Percentiles rank a stretch among this genome's conserved stretches.
These are phyloP conservation scores for Spathaspora passalidarum DNA, from an alignment of 805 yeast genomes.

Conservation along the genomic window DNA sequence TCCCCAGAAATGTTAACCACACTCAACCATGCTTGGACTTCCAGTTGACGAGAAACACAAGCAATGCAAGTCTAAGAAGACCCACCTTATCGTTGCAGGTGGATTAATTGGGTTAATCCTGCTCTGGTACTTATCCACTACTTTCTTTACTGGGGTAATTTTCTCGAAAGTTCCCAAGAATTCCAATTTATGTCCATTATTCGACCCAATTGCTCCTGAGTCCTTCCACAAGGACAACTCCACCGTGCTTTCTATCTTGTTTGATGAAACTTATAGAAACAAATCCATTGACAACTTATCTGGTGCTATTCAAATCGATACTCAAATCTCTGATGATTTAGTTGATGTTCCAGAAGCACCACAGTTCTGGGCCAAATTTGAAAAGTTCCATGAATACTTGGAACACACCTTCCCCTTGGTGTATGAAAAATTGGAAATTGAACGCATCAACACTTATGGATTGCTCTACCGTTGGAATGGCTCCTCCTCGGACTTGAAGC, in stretches of 20 bases:
- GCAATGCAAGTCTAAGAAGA: slow-evolving; percentile 4
- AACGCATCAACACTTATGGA: slow-evolving; percentile 59
- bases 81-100: slow-evolving; percentile 8
- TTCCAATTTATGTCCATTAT: slow-evolving; percentile 22
- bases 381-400: slow-evolving; percentile 50
- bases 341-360: slow-evolving; percentile 52
- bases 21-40: slow-evolving; percentile 12
- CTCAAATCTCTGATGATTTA: slow-evolving; percentile 56
- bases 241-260: slow-evolving; percentile 25
- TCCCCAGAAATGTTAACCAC: background rate
- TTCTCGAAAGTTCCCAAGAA: slow-evolving; percentile 8
- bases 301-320: slow-evolving; percentile 63
- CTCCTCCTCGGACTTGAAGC: slow-evolving; percentile 49
- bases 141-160: slow-evolving; percentile 17
- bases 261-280: slow-evolving; percentile 22
- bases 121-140: slow-evolving; percentile 16
- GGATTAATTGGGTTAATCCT: slow-evolving; percentile 14
- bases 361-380: slow-evolving; percentile 43
- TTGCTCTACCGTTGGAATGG: slow-evolving; percentile 66
- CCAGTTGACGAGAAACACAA: slow-evolving; percentile 10
- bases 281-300: slow-evolving; percentile 43
- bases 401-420: slow-evolving; percentile 52
- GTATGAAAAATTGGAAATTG: slow-evolving; percentile 46
- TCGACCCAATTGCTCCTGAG: slow-evolving; percentile 19
- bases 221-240: slow-evolving; percentile 30